These are phyloP conservation scores for Calonectria pauciramosa DNA, from an alignment of 2,329 filamentous ascomycete species.

Conservation along the genomic window DNA sequence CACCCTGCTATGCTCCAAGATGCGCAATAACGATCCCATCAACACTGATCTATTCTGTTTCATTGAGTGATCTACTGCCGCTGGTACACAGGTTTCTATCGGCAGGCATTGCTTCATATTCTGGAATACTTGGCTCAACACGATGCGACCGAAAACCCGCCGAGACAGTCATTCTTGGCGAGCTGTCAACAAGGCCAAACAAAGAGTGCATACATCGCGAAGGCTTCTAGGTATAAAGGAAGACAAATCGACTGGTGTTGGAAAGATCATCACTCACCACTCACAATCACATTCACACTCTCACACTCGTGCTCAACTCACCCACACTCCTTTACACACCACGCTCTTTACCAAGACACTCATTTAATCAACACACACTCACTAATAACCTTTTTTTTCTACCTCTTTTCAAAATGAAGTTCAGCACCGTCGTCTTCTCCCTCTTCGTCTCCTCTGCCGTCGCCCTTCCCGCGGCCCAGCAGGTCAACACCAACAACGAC, in stretches of 20 bases:
- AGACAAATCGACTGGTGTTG: neutral
- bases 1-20: neutral
- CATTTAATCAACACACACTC: neutral
- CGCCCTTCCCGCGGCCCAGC: neutral
- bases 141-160: neutral
- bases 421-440: conserved; percentile 7
- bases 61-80: neutral
- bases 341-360: neutral
- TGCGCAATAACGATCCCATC: neutral
- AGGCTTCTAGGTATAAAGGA: neutral
- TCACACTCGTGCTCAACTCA: neutral
- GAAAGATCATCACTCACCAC: neutral
- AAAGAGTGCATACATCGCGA: neutral
- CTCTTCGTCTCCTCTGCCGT: conserved; percentile 10
- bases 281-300: neutral
- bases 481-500: neutral
- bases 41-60: neutral
- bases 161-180: neutral
- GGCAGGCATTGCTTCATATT: neutral
- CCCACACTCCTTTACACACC: neutral
- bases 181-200: neutral
- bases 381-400: neutral
- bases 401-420: conserved; percentile 22
- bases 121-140: neutral
- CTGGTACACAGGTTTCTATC: too few relatives aligned